Base-by-base conservation (phyloP, 148 eudicot genomes). In the Agrostemma githago region DNA sequence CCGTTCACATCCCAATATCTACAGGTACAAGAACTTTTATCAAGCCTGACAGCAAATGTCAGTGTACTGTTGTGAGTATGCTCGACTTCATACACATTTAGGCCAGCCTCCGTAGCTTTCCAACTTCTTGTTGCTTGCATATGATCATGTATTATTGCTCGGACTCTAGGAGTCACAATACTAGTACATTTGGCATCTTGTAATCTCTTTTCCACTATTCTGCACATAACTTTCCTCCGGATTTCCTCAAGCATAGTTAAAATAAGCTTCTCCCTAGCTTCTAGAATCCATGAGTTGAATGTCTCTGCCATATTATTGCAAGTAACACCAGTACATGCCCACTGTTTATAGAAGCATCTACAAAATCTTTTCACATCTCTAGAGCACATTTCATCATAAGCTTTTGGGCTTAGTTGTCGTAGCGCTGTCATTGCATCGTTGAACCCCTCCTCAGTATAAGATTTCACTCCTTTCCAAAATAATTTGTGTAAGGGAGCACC, bases 41-140 rank as follows among this genome's bases (percentile, higher is more conserved):
- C 5, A 8, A 56, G 20, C 9, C 74, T 12, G 17, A 71, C 74
- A 6, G 26, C 15, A 39, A 54, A 71, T 71, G 74, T 7, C 16
- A 71, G 14, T 19, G 34, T 15, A 5, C 48, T 71, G 0, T 71
- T 71, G 21, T 71, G 46, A 6, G 16, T n/a, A 71, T 71, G 74
- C 59, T 71, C 44, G 43, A 71, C 74, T 38, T 71, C 74, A 38
- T 56, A 71, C 11, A 71, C 74, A 71, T 71, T 38, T 15, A 16
- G 15, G 41, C 57, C 17, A 41, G 48, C 62, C 12, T 71, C 74
- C 20, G 57, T 57, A 6, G 48, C 63, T 9, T 39, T 56, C 48
- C 63, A 71, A 57, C 57, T 71, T 3, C 11, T 7, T 3, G 63
- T 71, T 12, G 63, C 63, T 57, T 71, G 46, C 26, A 8, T 56